phyloP scores from a whole-genome alignment of 2,329 filamentous ascomycete genomes.

The Colletotrichum caudatum region DNA sequence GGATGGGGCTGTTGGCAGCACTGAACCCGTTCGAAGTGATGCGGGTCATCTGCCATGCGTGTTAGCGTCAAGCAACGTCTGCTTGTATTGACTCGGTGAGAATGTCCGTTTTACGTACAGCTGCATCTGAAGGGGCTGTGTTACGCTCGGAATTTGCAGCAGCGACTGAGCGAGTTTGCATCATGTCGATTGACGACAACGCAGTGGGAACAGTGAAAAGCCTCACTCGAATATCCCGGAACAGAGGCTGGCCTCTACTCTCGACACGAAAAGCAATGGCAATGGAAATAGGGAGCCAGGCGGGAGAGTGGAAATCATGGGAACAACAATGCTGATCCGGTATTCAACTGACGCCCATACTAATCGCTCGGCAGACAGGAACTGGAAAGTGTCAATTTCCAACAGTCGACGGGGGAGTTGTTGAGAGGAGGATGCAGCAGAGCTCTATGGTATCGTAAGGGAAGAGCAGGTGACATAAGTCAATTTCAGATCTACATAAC shows the following conservation, averaged over 20 bases:
- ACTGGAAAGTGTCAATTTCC: not conserved
- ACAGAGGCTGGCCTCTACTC: not conserved
- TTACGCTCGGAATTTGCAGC: not conserved
- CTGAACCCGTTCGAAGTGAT: not conserved
- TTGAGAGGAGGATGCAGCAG: not conserved
- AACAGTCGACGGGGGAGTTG: too few relatives aligned
- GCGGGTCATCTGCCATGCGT: not conserved
- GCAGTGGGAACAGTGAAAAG: not conserved
- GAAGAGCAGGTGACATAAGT: not conserved
- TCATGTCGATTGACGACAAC: not conserved
- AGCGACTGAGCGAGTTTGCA: not conserved
- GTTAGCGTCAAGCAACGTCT: not conserved
- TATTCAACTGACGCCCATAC: not conserved
- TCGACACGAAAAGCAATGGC: not conserved
- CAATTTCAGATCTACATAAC: not conserved
- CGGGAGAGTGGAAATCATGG: too few relatives aligned
- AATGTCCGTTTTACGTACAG: not conserved
- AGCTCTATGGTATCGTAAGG: not conserved
- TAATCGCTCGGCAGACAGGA: not conserved
- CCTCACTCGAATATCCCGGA: not conserved
- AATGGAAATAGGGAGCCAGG: too few relatives aligned
- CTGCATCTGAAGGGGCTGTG: not conserved
- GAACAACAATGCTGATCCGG: too few relatives aligned
- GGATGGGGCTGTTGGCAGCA: not conserved
- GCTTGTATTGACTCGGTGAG: not conserved